Evolutionary conservation across 78 protist species (phyloP), one percentile per base, ranked within the genome.

Genomic region (Emiliania huxleyi): DNA sequence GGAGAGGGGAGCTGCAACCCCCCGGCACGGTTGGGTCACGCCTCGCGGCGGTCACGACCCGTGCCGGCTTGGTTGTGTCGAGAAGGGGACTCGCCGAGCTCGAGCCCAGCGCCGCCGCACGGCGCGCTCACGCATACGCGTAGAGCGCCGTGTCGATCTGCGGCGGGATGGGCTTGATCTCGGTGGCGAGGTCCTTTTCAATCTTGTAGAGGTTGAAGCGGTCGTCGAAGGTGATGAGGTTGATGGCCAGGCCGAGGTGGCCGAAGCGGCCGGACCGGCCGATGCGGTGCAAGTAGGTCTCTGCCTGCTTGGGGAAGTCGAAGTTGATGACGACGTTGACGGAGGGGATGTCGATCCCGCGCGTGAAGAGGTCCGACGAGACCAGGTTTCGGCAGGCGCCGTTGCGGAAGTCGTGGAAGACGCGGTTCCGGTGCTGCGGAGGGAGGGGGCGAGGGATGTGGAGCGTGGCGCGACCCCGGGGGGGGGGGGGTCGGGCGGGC

Each of bases 251-350:
- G 38, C 99, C 99, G 23, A 97, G 95, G 92, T 98, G 99, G 26
- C 99, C 99, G 83, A 96, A 98, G 43, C 99, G 96, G 12, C 99
- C 99, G 2, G 97, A 94, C 33, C 99, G 98, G 69, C 99, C 99
- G 42, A 99, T 99, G 56, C 99, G 96, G 87, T 99, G 99, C 69
- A 99, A 95, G 93, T 99, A 99, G 12, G 99, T 97, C 95, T 99
- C 99, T 33, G 98, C 91, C 75, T 89, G 95, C 88, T 95, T 95
- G 79, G 99, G 99, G 95, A 99, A 97, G 93, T 98, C 99, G 91
- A 98, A 99, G 96, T 99, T 99, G 98, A 99, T 97, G 94, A 99
- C 99, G 6, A 99, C 99, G 93, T 99, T 99, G 88, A 99, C 99
- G 2, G 98, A 96, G 79, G 95, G 99, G 81, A 98, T 96, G 93